These are phyloP conservation scores for Phaffomyces antillensis DNA, from an alignment of 805 yeast genomes.

Conservation along the genomic window DNA sequence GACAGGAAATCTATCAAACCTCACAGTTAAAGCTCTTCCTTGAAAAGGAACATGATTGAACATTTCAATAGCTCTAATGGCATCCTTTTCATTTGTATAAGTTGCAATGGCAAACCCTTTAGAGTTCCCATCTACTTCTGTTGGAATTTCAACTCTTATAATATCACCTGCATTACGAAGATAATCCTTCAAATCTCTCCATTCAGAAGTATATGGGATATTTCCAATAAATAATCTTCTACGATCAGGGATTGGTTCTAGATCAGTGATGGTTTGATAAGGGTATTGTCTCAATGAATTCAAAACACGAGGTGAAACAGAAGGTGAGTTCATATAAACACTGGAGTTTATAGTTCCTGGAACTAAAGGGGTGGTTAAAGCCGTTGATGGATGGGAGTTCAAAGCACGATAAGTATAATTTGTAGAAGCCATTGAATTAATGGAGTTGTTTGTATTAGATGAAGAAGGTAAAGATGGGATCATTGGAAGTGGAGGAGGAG, in stretches of 20 bases:
- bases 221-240: slow-evolving; percentile 48
- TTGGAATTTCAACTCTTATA: slow-evolving; percentile 31
- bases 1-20: slow-evolving; percentile 41
- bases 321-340: slow-evolving; percentile 3
- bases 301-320: slow-evolving; percentile 15
- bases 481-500: slow-evolving; percentile 1
- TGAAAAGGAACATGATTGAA: slow-evolving; percentile 50
- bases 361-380: no score
- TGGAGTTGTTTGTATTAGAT: background rate
- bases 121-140: slow-evolving; percentile 29
- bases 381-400: no score
- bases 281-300: slow-evolving; percentile 18
- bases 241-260: slow-evolving; percentile 23
- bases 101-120: slow-evolving; percentile 64
- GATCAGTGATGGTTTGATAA: slow-evolving; percentile 18
- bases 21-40: slow-evolving; percentile 53
- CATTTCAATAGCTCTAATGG: slow-evolving; percentile 39
- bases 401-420: no score
- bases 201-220: slow-evolving; percentile 40
- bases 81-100: slow-evolving; percentile 38
- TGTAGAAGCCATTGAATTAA: background rate
- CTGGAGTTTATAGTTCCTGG: no score
- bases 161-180: slow-evolving; percentile 21
- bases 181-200: slow-evolving; percentile 33
- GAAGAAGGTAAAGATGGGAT: background rate